Conservation (phyloP, 371 early-diverging fungal genomes). For the Mortierella sp. region DNA sequence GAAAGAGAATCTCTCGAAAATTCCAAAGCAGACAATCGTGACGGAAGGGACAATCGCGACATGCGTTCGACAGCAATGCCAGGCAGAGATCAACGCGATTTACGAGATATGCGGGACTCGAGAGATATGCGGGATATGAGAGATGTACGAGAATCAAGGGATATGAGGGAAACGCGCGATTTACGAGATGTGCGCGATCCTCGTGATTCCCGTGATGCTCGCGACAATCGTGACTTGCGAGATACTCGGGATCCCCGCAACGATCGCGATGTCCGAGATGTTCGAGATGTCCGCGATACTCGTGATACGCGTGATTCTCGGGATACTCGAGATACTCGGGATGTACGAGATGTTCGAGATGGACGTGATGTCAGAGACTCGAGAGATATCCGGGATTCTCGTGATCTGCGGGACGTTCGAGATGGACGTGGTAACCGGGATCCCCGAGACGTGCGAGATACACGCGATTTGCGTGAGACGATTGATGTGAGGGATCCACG, state of each 20-base stretch:
- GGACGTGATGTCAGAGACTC: slow-evolving; percentile 1
- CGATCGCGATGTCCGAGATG: too few species aligned
- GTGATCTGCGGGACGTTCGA: slow-evolving; percentile 11
- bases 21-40: slow-evolving; percentile 15
- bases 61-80: not conserved
- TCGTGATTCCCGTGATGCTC: slow-evolving; percentile 10
- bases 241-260: slow-evolving; percentile 21
- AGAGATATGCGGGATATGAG: not conserved
- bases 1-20: slow-evolving; percentile 26
- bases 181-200: slow-evolving; percentile 29
- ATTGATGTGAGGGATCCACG: not conserved
- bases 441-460: slow-evolving; percentile 11
- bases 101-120: not conserved
- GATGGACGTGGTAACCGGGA: slow-evolving; percentile 16
- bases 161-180: slow-evolving; percentile 25
- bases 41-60: slow-evolving; percentile 30
- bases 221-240: slow-evolving; percentile 27
- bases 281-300: not conserved
- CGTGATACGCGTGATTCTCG: not conserved
- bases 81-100: slow-evolving; percentile 1
- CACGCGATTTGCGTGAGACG: slow-evolving; percentile 4
- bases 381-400: slow-evolving; percentile 5
- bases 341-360: slow-evolving; percentile 3
- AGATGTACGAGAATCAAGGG: slow-evolving; percentile 19
- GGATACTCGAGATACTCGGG: slow-evolving; percentile 11